Evolutionary conservation across 768 basidiomycete species (phyloP).

Genomic region (Leccinum subtestaceum): DNA sequence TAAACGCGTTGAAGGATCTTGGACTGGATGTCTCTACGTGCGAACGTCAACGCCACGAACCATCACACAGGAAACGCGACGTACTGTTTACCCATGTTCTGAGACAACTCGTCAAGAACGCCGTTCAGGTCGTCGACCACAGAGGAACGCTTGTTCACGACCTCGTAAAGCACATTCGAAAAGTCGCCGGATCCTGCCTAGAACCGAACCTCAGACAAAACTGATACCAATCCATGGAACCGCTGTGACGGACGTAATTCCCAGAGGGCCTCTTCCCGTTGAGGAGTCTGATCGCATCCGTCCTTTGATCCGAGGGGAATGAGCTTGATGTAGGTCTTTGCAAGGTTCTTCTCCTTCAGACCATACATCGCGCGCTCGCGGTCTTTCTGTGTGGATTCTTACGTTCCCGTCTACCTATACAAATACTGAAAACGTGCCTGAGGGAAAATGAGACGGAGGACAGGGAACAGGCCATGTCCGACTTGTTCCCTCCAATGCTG

Average conservation of each 20-base stretch:
- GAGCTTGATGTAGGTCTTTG: conserved; percentile 87
- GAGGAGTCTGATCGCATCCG: conserved; percentile 72
- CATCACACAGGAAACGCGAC: conserved; percentile 11
- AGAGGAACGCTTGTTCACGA: conserved; percentile 80
- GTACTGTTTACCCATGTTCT: conserved; percentile 73
- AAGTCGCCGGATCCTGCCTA: conserved; percentile 84
- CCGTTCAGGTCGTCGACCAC: conserved; percentile 81
- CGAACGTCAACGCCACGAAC: conserved; percentile 5
- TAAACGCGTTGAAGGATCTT: conserved; percentile 75
- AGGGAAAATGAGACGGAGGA: conserved; percentile 84
- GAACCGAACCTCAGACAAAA: neutral
- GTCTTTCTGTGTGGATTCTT: conserved; percentile 67
- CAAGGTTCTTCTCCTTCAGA: conserved; percentile 91
- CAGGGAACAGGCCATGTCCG: conserved; percentile 86
- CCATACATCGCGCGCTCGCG: conserved; percentile 90
- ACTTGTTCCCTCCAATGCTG: conserved; percentile 86
- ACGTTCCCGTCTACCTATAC: neutral
- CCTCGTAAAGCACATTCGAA: conserved; percentile 80
- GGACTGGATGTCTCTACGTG: conserved; percentile 65
- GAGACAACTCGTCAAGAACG: conserved; percentile 73
- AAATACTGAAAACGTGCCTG: conserved; percentile 51
- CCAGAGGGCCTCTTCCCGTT: conserved; percentile 90
- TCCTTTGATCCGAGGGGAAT: conserved; percentile 81
- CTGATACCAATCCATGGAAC: neutral
- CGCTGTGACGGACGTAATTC: conserved; percentile 47